phyloP scores from a whole-genome alignment of 2,329 filamentous ascomycete genomes.

The Alternaria atra region DNA sequence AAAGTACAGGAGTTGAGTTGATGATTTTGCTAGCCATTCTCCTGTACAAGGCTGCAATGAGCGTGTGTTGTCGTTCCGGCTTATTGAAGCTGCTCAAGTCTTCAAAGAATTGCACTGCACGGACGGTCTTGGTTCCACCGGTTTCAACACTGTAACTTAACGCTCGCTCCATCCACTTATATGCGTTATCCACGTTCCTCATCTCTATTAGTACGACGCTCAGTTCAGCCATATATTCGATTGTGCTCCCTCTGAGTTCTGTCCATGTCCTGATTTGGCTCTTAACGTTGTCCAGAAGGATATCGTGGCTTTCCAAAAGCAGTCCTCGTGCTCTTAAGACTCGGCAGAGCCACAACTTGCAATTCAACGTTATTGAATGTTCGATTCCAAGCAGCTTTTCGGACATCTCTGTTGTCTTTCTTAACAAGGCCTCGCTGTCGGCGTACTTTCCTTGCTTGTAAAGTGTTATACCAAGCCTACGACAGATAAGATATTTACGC shows the following conservation, averaged over 20 bases:
- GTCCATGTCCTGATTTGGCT: background rate
- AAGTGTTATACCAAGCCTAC: background rate
- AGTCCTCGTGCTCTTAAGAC: rapidly evolving
- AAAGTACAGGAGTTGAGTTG: rapidly evolving
- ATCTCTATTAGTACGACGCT: background rate
- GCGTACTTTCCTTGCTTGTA: background rate
- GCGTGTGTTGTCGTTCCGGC: background rate
- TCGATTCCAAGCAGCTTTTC: background rate
- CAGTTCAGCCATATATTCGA: background rate
- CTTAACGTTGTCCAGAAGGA: background rate
- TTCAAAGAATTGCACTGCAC: background rate
- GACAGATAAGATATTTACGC: background rate
- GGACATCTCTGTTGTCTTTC: background rate
- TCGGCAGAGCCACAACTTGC: background rate
- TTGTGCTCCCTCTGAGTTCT: background rate
- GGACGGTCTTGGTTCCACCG: background rate
- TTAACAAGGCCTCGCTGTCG: background rate
- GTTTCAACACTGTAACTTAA: background rate
- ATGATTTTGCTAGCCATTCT: rapidly evolving
- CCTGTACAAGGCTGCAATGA: background rate
- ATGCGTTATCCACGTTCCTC: background rate
- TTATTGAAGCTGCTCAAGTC: background rate
- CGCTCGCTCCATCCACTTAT: background rate
- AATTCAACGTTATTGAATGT: rapidly evolving
- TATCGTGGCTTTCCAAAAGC: background rate